Evolutionary conservation across 176 grass and related monocot species (phyloP).

Genomic region (Tillandsia leiboldiana): DNA sequence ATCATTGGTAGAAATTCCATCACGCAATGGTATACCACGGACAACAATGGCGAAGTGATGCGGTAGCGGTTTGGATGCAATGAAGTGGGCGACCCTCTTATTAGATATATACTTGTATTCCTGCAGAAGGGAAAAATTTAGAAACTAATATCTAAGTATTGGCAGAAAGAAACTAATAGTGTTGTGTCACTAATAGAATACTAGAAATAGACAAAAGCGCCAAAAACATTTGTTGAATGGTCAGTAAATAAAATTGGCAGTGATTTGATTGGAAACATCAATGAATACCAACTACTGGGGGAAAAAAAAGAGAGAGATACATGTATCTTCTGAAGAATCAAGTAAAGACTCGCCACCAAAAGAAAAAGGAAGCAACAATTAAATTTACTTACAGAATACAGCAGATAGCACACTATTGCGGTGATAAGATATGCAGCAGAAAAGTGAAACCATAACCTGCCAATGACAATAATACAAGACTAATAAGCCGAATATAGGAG

Average conservation of each 20-base stretch:
- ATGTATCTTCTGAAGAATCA: background rate
- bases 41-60: slow-evolving; percentile 88
- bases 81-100: slow-evolving; percentile 79
- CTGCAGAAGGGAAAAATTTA: slow-evolving; percentile 33
- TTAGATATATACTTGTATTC: slow-evolving; percentile 74
- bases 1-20: slow-evolving; percentile 53
- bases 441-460: slow-evolving; percentile 98
- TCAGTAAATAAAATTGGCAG: background rate
- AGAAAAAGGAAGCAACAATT: background rate
- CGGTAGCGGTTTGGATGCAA: slow-evolving; percentile 53
- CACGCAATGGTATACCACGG: slow-evolving; percentile 57
- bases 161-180: background rate
- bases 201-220: background rate
- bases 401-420: slow-evolving; percentile 66
- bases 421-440: slow-evolving; percentile 79
- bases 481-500: background rate
- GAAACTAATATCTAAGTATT: background rate
- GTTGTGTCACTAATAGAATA: background rate
- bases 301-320: background rate
- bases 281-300: background rate
- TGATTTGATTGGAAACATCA: background rate
- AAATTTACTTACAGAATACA: slow-evolving; percentile 66
- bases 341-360: background rate
- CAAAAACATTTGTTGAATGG: background rate
- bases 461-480: slow-evolving; percentile 10